Conservation (phyloP, 2,329 filamentous ascomycete genomes). For the Albophoma yamanashiensis region DNA sequence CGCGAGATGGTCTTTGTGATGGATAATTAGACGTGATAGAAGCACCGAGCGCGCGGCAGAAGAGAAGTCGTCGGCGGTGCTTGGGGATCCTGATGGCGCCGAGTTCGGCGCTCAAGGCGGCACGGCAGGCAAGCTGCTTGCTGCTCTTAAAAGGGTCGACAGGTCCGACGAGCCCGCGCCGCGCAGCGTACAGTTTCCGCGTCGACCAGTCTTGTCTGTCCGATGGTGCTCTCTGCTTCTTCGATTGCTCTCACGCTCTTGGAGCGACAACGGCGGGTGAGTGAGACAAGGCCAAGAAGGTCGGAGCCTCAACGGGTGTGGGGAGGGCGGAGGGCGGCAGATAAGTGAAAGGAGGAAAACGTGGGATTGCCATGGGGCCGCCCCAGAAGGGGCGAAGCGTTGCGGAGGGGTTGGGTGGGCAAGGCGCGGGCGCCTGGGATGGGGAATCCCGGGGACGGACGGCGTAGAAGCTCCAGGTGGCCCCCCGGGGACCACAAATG, state of each 20-base stretch:
- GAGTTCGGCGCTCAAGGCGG: neutral
- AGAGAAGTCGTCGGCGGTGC: neutral
- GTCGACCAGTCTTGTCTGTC: neutral
- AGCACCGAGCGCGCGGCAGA: neutral
- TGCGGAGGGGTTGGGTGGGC: neutral
- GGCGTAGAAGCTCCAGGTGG: neutral
- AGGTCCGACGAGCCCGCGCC: neutral
- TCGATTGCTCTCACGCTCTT: neutral
- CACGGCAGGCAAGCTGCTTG: neutral
- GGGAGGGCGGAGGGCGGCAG: neutral
- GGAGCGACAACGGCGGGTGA: neutral
- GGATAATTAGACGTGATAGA: neutral
- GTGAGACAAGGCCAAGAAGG: neutral
- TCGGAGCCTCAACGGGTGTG: neutral
- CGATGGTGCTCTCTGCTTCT: neutral
- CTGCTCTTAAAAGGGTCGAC: neutral
- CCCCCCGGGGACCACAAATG: neutral
- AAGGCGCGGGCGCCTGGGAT: neutral
- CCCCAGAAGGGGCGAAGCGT: neutral
- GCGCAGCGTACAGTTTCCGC: neutral
- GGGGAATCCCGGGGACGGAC: conserved; percentile 1
- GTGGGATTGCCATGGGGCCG: neutral
- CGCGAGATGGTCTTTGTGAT: neutral
- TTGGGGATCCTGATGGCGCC: neutral
- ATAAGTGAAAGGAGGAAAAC: neutral